These are phyloP conservation scores for Dryas octopetala DNA, from an alignment of 306 rosid species.

Conservation along the genomic window DNA sequence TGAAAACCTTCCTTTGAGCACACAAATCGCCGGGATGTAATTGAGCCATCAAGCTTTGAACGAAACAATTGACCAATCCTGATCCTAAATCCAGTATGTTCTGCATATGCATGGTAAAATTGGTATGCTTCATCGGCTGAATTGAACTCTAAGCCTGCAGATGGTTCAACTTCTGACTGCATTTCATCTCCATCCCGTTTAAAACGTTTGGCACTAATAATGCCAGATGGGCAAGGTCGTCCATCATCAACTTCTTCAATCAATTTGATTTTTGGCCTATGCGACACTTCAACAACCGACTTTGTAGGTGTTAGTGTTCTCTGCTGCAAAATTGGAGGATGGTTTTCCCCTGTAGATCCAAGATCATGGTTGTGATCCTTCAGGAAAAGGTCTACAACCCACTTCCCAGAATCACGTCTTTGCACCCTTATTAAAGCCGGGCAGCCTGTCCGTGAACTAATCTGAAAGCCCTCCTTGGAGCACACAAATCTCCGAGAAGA, in stretches of 20 bases:
- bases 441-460: slow-evolving; percentile 87
- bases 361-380: slow-evolving; percentile 84
- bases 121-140: slow-evolving; percentile 86
- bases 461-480: slow-evolving; percentile 94
- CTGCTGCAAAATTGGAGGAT: slow-evolving; percentile 39
- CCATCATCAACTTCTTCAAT: slow-evolving; percentile 43
- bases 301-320: slow-evolving; percentile 37
- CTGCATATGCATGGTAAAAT: slow-evolving; percentile 76
- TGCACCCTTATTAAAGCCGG: slow-evolving; percentile 88
- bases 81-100: slow-evolving; percentile 65
- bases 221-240: slow-evolving; percentile 52
- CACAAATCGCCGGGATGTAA: slow-evolving; percentile 88
- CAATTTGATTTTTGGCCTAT: slow-evolving; percentile 54
- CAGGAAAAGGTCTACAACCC: slow-evolving; percentile 82
- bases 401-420: slow-evolving; percentile 74
- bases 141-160: slow-evolving; percentile 72
- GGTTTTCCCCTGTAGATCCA: slow-evolving; percentile 45
- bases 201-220: slow-evolving; percentile 57
- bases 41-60: slow-evolving; percentile 74
- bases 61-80: slow-evolving; percentile 94
- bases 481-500: slow-evolving; percentile 92
- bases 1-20: slow-evolving; percentile 97
- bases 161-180: slow-evolving; percentile 54
- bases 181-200: slow-evolving; percentile 55
- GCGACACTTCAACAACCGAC: slow-evolving; percentile 38